Base-by-base conservation (phyloP, 805 yeast species). In the Teunomyces tritomae region DNA sequence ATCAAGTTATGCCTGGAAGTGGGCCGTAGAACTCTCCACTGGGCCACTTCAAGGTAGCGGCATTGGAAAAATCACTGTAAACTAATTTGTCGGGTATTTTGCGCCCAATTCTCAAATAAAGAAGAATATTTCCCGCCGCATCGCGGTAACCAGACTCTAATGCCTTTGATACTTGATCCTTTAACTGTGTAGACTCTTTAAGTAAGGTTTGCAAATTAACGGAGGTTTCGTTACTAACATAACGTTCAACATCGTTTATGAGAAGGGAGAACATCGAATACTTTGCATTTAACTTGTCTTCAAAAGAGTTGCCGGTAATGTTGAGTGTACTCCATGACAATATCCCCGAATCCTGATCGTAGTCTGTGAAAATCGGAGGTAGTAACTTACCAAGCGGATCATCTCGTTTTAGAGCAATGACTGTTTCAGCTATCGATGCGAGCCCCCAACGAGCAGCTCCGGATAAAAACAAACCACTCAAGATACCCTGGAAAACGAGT, bases 391-490 rank as follows among this genome's bases (percentile, higher is more conserved):
- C 82, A 39, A 80, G 77, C 0, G 95, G 91, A 56, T 87, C 96
- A 14, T 86, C 86, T 54, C 97, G 73, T 47, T 82, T 63, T 39
- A 91, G 63, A 2, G 87, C 76, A 4, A 74, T 67, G 24, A 78
- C 78, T 0, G 96, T 88, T 59, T 92, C 97, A 1, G 87, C 82
- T 48, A 92, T 82, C 10, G 96, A 83, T 2, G 95, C 97, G 58
- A 87, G 83, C 47, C 94, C 97, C 99, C 99, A 92, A 47, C 95
- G 73, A 0, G 95, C 81, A 1, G 89, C 82, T 0, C 99, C 99
- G 17, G 91, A 85, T 5, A 90, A 73, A 43, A 87, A 76, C 39
- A 92, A 70, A 0, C 97, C 99, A 0, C 89, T 62, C 20, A 92
- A 68, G 0, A 92, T 78, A 2, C 97, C 98, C 62, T 91, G 97